These are phyloP conservation scores for Neospora caninum DNA, from an alignment of 169 alveolate genomes.

Conservation along the genomic window DNA sequence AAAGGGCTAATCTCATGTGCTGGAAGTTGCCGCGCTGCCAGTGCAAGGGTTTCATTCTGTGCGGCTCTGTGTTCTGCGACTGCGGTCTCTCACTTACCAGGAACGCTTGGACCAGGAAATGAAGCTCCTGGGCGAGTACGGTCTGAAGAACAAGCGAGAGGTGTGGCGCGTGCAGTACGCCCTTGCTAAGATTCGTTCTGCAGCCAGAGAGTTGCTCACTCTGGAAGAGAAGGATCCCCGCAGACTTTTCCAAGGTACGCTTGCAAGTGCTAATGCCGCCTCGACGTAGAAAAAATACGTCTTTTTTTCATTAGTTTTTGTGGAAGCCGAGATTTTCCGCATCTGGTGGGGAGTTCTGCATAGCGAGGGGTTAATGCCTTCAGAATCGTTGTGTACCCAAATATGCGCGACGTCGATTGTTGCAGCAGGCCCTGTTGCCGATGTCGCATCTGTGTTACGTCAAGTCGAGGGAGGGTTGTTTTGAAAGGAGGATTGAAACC, in stretches of 20 bases:
- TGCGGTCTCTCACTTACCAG: constrained; percentile 63
- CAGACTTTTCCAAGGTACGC: constrained; percentile 94
- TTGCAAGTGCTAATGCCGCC: not conserved
- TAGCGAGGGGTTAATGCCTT: too few relatives aligned
- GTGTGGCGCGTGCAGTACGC: constrained; percentile 98
- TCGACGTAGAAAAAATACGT: too few relatives aligned
- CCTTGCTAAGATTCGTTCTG: constrained; percentile 98
- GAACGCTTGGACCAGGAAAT: constrained; percentile 95
- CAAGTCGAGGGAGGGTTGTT: too few relatives aligned
- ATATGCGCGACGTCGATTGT: too few relatives aligned
- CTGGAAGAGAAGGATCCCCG: constrained; percentile 96
- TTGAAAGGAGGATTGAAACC: too few relatives aligned
- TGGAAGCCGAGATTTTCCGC: not conserved
- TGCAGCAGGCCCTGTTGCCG: too few relatives aligned
- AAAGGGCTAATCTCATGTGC: too few relatives aligned
- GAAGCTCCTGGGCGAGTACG: constrained; percentile 98
- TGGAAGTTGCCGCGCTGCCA: too few relatives aligned
- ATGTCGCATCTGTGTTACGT: too few relatives aligned
- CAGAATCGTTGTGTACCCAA: too few relatives aligned
- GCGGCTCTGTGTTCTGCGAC: not conserved
- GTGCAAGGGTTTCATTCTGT: not conserved
- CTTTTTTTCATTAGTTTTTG: not conserved
- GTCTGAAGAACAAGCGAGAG: constrained; percentile 99
- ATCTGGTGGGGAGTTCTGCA: not conserved
- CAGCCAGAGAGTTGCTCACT: constrained; percentile 98